Base-by-base conservation (phyloP, 2,329 filamentous ascomycete species). In the Aspergillus thermomutatus region DNA sequence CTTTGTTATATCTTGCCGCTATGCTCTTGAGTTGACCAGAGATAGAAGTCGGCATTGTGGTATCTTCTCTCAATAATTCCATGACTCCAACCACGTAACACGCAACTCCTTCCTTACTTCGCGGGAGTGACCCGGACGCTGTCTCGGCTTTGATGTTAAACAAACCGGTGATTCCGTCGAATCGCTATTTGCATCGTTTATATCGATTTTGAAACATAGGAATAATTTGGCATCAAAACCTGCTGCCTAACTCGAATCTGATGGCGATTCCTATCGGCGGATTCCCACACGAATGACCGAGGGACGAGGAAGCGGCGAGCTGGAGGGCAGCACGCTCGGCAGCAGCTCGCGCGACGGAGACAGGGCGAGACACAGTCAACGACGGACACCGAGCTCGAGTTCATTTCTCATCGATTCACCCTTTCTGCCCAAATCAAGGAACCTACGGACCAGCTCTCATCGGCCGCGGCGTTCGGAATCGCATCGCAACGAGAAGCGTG, bases 351-450 rank as follows among this genome's bases (percentile, higher is more conserved):
- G 69, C 49, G 72, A 73, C 53, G 67, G 65, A 14, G 71, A 70
- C 19, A 63, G 62, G 57, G 64, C 63, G 49, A 61, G 58, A 50
- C 64, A 63, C 40, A 57, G 54, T 14, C 69, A 67, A 45, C 62
- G 66, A 21, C 67, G 67, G 52, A 65, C 57, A 9, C 65, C 61
- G 40, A 72, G 61, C 60, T 76, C 76, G 7, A 69, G 77, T 52
- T 75, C 75, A 3, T 79, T 79, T 56, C 64, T 83, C 45, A 68
- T 83, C 40, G 79, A 81, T 62, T 73, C 62, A 68, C 75, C 59
- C 59, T 60, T 69, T 59, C 28, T 71, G 45, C 59, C 69, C 62
- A 60, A 67, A 57, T 58, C 69, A 53, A 66, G 60, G 50, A 66
- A 62, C 52, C 55, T 69, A 58, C 58, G 64, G 41, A 57, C 64